phyloP scores from a whole-genome alignment of 805 yeast species.

The Spathaspora sp. region DNA sequence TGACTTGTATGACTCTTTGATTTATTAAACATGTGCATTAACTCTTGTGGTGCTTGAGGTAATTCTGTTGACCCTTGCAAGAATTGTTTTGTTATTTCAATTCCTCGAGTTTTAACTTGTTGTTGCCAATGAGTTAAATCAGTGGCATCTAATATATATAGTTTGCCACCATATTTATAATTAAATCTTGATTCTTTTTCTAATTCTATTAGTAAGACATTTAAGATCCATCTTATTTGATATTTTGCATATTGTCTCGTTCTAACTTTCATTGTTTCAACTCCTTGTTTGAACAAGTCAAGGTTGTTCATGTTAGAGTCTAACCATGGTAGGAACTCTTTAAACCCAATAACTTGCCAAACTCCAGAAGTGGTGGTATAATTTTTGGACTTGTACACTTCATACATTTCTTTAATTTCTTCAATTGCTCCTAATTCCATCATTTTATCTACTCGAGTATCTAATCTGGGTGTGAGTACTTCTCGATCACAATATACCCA shows the following conservation, averaged over 20 bases:
- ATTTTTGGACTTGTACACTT: constrained; percentile 30
- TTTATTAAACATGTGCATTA: constrained; percentile 15
- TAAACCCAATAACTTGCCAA: constrained; percentile 94
- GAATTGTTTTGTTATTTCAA: constrained; percentile 41
- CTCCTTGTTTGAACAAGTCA: constrained; percentile 38
- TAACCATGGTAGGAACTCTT: constrained; percentile 79
- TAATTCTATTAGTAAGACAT: constrained; percentile 60
- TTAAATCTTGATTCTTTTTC: constrained; percentile 41
- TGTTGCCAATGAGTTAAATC: constrained; percentile 60
- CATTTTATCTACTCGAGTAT: constrained; percentile 83
- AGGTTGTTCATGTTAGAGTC: constrained; percentile 15
- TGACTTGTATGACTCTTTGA: constrained; percentile 15
- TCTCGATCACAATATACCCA: constrained; percentile 78
- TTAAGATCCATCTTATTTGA: constrained; percentile 89
- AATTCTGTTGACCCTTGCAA: constrained; percentile 23
- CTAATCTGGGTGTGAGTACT: constrained; percentile 59
- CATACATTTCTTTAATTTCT: constrained; percentile 64
- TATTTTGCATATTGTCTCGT: constrained; percentile 85
- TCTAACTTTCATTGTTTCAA: constrained; percentile 73
- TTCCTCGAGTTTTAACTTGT: constrained; percentile 55
- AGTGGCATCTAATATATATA: constrained; percentile 74
- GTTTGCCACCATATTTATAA: constrained; percentile 56
- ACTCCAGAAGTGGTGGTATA: constrained; percentile 67
- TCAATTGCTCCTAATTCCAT: constrained; percentile 59
- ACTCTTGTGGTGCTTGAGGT: constrained; percentile 25